Evolutionary conservation across 306 rosid species (phyloP).

Genomic region (Quercus agrifolia): DNA sequence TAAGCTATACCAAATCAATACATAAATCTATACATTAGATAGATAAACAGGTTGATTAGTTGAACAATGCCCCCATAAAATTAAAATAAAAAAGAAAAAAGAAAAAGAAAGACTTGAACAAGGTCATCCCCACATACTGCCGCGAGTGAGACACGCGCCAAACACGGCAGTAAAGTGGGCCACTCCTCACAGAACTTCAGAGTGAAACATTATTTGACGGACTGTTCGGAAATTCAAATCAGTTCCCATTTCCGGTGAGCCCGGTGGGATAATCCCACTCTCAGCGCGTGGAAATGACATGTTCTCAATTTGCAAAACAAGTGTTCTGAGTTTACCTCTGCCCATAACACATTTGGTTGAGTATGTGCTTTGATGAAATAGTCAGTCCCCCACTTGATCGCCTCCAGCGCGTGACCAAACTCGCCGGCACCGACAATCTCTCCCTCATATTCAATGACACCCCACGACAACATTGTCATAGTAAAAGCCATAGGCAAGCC

Average conservation of each 20-base stretch:
- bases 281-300: conserved; percentile 15
- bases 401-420: conserved; percentile 65
- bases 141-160: conserved; percentile 33
- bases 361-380: conserved; percentile 86
- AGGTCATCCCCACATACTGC: conserved; percentile 1
- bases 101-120: background rate
- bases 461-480: conserved; percentile 80
- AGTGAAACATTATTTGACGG: background rate
- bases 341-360: conserved; percentile 73
- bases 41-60: background rate
- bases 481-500: conserved; percentile 91
- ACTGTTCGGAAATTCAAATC: conserved; percentile 10
- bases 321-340: conserved; percentile 33
- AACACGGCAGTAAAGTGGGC: conserved; percentile 3
- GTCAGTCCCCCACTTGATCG: conserved; percentile 93
- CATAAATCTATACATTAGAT: background rate
- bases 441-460: conserved; percentile 54
- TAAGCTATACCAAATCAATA: too few species aligned
- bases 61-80: background rate
- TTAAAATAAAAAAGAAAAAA: background rate
- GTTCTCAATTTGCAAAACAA: background rate
- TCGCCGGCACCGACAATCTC: conserved; percentile 53
- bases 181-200: background rate
- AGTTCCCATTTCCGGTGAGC: background rate
- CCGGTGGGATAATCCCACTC: conserved; percentile 4